phyloP scores from a whole-genome alignment of 176 grass and related monocot genomes.

The Aegilops bicornis region DNA sequence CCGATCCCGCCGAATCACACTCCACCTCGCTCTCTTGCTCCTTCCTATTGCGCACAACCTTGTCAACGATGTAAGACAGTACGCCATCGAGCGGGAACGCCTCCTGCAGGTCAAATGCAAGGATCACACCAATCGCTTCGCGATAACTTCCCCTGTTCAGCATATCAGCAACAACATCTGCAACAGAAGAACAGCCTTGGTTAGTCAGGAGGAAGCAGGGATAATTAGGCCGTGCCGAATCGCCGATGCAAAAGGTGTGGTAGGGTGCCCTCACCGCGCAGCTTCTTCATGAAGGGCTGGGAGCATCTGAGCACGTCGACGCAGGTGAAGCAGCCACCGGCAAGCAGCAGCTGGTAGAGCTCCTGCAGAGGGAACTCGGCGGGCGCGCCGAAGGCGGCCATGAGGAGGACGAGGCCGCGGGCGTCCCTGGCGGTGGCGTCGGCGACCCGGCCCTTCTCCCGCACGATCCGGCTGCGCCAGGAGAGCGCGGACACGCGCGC shows the following conservation, averaged over 20 bases:
- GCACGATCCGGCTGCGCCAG: constrained; percentile 49
- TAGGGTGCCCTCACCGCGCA: constrained; percentile 27
- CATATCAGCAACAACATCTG: constrained; percentile 53
- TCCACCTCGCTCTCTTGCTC: background rate
- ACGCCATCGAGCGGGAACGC: constrained; percentile 32
- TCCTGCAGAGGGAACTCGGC: constrained; percentile 39
- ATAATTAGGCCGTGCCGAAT: background rate
- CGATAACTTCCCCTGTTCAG: constrained; percentile 44
- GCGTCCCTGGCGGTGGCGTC: constrained; percentile 39
- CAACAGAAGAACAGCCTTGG: constrained; percentile 3
- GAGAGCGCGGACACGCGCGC: constrained; percentile 40
- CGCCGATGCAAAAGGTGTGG: background rate
- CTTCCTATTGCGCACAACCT: constrained; percentile 14
- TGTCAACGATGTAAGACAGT: constrained; percentile 43
- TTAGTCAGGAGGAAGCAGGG: background rate
- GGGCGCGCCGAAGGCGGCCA: constrained; percentile 48
- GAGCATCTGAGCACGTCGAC: constrained; percentile 49
- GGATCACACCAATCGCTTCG: constrained; percentile 39
- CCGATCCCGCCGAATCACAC: background rate
- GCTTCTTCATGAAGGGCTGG: constrained; percentile 38
- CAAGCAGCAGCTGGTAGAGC: constrained; percentile 34
- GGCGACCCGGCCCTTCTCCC: constrained; percentile 24
- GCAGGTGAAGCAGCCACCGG: constrained; percentile 22
- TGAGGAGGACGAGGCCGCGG: constrained; percentile 51
- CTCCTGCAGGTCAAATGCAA: constrained; percentile 55